Conservation (phyloP, 208 protist genomes). For the Wallacemonas sp. region DNA sequence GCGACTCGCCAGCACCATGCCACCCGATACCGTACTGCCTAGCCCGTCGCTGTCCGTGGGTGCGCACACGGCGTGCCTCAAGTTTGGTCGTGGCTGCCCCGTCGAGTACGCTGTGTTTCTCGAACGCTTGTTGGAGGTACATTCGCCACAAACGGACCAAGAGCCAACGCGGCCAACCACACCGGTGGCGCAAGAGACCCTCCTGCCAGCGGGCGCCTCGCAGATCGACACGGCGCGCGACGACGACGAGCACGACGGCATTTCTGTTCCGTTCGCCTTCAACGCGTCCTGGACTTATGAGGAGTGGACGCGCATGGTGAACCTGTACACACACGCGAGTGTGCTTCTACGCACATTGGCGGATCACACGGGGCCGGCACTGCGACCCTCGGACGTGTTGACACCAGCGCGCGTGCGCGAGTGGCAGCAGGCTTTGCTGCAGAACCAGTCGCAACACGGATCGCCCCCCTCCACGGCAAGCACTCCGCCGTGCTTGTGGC, state of each 20-base stretch:
- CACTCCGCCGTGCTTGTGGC: neutral
- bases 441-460: no score
- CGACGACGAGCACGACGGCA: neutral
- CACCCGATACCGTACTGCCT: slow-evolving; percentile 15
- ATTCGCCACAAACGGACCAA: neutral
- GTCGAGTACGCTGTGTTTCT: slow-evolving; percentile 60
- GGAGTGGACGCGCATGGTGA: slow-evolving; percentile 29
- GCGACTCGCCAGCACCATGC: neutral
- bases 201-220: neutral
- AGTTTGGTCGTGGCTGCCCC: slow-evolving; percentile 52
- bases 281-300: slow-evolving; percentile 22
- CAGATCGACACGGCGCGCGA: neutral
- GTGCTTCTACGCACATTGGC: slow-evolving; percentile 28
- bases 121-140: no score
- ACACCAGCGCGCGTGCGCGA: neutral
- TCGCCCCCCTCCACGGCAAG: no score
- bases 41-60: slow-evolving; percentile 45
- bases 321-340: slow-evolving; percentile 26
- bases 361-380: neutral
- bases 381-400: neutral
- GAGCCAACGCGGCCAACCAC: neutral
- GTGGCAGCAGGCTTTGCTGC: neutral
- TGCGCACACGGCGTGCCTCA: slow-evolving; percentile 57
- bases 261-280: slow-evolving; percentile 16
- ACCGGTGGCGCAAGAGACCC: no score